Conservation (phyloP, 331 rosid species). For the Quercus tomentella region DNA sequence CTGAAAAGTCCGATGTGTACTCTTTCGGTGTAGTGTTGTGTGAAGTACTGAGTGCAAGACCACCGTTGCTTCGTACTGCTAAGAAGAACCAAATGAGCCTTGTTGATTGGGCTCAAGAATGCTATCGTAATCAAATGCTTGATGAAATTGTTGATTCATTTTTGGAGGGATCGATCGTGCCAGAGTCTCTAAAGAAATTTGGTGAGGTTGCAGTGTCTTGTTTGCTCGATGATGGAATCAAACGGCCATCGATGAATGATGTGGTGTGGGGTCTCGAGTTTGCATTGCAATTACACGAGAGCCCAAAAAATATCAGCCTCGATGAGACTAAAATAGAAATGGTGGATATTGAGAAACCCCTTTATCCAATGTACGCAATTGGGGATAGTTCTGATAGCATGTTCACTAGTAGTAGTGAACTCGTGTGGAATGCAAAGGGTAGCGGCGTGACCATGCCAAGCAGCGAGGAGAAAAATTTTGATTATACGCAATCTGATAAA, state of each 20-base stretch:
- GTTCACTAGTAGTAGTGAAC: too few species aligned
- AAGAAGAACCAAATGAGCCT: conserved; percentile 37
- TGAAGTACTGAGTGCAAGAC: conserved; percentile 50
- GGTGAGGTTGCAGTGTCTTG: conserved; percentile 41
- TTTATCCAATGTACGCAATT: too few species aligned
- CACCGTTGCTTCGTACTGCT: conserved; percentile 29
- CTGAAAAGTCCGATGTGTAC: conserved; percentile 69
- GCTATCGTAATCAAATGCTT: conserved; percentile 1
- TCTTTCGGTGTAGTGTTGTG: conserved; percentile 64
- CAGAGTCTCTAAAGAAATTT: conserved; percentile 36
- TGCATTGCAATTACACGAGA: conserved; percentile 41
- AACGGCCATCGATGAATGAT: conserved; percentile 54
- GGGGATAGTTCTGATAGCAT: too few species aligned
- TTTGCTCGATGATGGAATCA: conserved; percentile 36
- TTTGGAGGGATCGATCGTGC: conserved; percentile 22
- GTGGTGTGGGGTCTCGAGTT: conserved; percentile 54
- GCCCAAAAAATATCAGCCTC: conserved; percentile 14
- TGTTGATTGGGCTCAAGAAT: conserved; percentile 38
- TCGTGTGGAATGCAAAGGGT: too few species aligned
- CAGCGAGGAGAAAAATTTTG: too few species aligned
- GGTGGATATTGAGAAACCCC: too few species aligned
- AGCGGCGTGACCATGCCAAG: too few species aligned
- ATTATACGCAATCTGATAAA: too few species aligned
- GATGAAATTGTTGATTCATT: conserved; percentile 39
- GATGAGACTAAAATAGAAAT: too few species aligned